Percentiles rank a stretch among this genome's conserved stretches.
Conservation (phyloP, 148 eudicot genomes). For the Chenopodium album region DNA sequence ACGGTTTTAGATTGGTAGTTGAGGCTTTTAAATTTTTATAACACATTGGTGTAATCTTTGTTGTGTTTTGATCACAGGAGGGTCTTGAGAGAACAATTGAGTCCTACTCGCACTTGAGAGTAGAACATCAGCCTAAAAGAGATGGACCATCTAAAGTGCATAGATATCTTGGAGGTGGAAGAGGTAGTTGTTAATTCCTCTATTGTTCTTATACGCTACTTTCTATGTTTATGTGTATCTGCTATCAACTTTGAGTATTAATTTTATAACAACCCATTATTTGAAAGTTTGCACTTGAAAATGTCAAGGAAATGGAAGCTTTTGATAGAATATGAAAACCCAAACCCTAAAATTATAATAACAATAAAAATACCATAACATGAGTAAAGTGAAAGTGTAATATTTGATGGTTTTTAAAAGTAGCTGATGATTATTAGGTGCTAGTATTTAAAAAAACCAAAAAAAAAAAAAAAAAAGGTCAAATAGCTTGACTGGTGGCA, state of each 20-base stretch:
- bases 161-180: conserved; percentile 68
- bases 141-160: conserved; percentile 73
- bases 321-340: neutral
- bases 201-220: neutral
- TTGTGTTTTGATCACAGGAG: conserved; percentile 50
- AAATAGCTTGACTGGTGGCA: neutral
- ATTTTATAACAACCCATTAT: too few relatives aligned
- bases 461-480: neutral
- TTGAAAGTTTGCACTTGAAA: neutral
- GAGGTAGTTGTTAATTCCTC: conserved; percentile 39
- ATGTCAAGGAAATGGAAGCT: neutral
- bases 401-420: neutral
- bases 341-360: neutral
- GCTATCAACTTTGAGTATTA: neutral
- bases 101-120: conserved; percentile 84
- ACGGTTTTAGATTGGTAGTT: too few relatives aligned
- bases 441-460: too few relatives aligned
- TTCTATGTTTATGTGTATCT: neutral
- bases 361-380: neutral
- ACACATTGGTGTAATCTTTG: neutral
- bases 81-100: conserved; percentile 88
- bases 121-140: conserved; percentile 55
- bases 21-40: too few relatives aligned
- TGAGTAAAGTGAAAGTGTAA: neutral
- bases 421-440: neutral